Evolutionary conservation across 495 filamentous ascomycete genomes (phyloP).

Genomic region (Talaromyces nanjingensis): DNA sequence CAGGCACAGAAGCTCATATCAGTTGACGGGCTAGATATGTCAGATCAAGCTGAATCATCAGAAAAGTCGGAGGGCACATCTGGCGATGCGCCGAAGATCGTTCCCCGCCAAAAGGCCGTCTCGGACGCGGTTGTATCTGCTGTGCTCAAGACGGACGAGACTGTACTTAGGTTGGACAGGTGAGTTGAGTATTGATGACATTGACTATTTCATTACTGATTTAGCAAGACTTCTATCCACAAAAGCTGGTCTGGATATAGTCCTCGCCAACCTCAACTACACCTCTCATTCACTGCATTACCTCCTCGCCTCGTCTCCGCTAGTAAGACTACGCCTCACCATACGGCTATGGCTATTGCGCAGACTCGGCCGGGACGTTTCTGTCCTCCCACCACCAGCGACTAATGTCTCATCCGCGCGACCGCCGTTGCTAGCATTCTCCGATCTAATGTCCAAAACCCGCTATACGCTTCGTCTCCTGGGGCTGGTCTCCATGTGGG

Average conservation of each 20-base stretch:
- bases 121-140: constrained; percentile 25
- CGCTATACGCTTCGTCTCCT: constrained; percentile 72
- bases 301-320: constrained; percentile 31
- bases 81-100: background rate
- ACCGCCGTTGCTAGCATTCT: constrained; percentile 43
- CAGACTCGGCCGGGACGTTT: constrained; percentile 26
- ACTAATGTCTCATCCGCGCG: constrained; percentile 14
- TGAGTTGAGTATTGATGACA: constrained; percentile 10
- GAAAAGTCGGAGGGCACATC: constrained; percentile 21
- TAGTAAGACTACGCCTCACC: constrained; percentile 27
- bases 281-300: constrained; percentile 34
- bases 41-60: background rate
- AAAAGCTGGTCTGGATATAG: constrained; percentile 27
- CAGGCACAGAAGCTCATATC: background rate
- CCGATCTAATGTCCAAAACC: constrained; percentile 56
- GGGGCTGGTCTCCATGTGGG: constrained; percentile 71
- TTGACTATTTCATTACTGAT: too few species aligned
- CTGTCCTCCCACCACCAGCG: constrained; percentile 13
- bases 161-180: constrained; percentile 31
- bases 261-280: constrained; percentile 32
- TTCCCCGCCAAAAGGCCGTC: constrained; percentile 8
- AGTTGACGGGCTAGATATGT: background rate
- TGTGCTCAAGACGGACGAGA: constrained; percentile 27
- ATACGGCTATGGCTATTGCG: constrained; percentile 31
- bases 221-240: constrained; percentile 26